A percentile compares a stretch with the other conserved stretches of the same genome.
Evolutionary conservation across 345 rosid species (phyloP).

Genomic region (Eucalyptus regnans): DNA sequence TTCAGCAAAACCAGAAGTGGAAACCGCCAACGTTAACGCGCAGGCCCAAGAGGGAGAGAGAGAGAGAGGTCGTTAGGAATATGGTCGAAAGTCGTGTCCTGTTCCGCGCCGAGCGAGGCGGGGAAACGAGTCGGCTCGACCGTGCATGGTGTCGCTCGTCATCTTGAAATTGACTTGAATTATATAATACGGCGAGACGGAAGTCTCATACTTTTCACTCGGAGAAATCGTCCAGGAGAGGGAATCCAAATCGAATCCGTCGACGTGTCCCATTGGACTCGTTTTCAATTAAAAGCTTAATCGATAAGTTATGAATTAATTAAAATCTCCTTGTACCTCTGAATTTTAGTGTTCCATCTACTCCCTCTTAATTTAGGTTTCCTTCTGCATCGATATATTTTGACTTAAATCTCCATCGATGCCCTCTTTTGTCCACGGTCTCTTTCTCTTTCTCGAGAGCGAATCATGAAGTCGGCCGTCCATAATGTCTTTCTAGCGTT

Average conservation of each 20-base stretch:
- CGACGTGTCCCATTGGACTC: rapidly evolving
- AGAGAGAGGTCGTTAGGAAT: background rate
- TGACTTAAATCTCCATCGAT: background rate
- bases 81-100: background rate
- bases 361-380: background rate
- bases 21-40: background rate
- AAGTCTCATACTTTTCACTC: background rate
- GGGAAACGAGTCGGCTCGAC: background rate
- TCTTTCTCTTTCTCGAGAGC: background rate
- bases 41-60: background rate
- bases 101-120: background rate
- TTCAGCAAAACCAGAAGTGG: background rate
- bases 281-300: background rate
- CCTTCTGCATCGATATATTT: background rate
- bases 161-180: background rate
- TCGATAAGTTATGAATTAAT: rapidly evolving
- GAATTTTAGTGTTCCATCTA: rapidly evolving
- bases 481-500: background rate
- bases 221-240: background rate
- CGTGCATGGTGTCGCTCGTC: background rate
- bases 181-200: background rate
- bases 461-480: background rate
- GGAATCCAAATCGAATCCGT: background rate
- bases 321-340: rapidly evolving
- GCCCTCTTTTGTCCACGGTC: rapidly evolving